Evolutionary conservation across 306 rosid genomes (phyloP), one percentile per base, ranked within the genome.

Genomic region (Cucumis sativus): DNA sequence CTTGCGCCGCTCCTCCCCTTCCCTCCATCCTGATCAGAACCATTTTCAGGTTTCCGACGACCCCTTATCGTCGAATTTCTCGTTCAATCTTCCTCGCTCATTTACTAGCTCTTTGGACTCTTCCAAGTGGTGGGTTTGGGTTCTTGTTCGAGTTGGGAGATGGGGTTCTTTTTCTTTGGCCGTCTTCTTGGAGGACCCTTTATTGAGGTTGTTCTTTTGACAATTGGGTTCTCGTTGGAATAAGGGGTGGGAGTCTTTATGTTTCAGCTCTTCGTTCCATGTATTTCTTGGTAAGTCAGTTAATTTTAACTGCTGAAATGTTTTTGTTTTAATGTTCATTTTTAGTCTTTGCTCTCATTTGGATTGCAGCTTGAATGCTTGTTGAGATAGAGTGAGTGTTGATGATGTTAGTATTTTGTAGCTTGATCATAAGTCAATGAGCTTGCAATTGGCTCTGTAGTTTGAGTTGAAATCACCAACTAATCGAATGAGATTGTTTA

Each of bases 1-100:
- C 41, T 73, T 30, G 79, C 83, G 84, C 87, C 82, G 87, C 60
- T 77, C 83, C n/a, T 33, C 30, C 41, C 69, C 69, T 81, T 79
- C 76, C 69, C 76, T 68, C 72, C 80, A 49, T 78, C 67, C 55
- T 37, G 39, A 5, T 16, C 54, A n/a, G n/a, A 59, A 13, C 8
- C 39, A 39, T 56, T 75, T 75, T 25, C 66, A 20, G n/a, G 20
- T 10, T 59, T 15, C 69, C 52, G 25, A 40, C 67, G 54, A 35
- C 11, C 49, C 35, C 78, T n/a, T 18, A 6, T 74, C 35, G 9
- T 55, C 12, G 4, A 64, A 20, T 17, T 55, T 49, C 4, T 21
- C 49, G 2, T 10, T 45, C 0, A 70, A 70, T 25, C 21, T 49
- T 28, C 18, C 75, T 10, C 7, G 37, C 39, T 43, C 7, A 21